Percentiles rank a stretch among this genome's conserved stretches.
Conservation (phyloP, 2,329 filamentous ascomycete genomes). For the Boeremia exigua region DNA sequence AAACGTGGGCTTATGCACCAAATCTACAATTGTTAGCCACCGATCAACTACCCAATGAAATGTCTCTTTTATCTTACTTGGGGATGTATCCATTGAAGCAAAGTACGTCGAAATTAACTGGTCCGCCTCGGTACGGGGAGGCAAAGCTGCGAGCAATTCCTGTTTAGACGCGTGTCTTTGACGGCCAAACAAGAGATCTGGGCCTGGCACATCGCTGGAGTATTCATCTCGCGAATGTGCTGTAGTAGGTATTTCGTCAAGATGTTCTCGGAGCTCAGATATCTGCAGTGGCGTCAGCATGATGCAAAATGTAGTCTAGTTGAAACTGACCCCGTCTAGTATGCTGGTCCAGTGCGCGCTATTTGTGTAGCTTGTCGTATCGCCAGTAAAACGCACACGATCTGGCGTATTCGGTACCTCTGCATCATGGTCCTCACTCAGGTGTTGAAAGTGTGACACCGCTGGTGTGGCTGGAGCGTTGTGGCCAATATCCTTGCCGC, state of each 20-base stretch:
- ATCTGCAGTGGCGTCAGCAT: constrained; percentile 28
- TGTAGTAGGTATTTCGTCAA: constrained; percentile 39
- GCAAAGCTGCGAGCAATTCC: constrained; percentile 39
- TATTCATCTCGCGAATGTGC: constrained; percentile 21
- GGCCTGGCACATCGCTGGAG: constrained; percentile 26
- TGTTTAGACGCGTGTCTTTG: constrained; percentile 35
- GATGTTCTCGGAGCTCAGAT: constrained; percentile 40
- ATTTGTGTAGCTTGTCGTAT: constrained; percentile 41
- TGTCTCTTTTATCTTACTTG: constrained; percentile 22
- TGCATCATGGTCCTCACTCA: constrained; percentile 18
- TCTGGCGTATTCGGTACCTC: constrained; percentile 36
- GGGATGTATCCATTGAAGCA: constrained; percentile 33
- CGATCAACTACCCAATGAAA: neutral
- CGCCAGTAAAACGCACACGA: constrained; percentile 36
- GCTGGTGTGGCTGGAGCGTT: constrained; percentile 4
- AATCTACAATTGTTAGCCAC: constrained; percentile 21
- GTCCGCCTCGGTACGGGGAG: constrained; percentile 33
- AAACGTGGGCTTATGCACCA: constrained; percentile 42
- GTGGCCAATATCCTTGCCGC: constrained; percentile 24
- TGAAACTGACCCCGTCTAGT: constrained; percentile 38
- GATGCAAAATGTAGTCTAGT: neutral
- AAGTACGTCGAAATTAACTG: constrained; percentile 35
- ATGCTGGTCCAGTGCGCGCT: constrained; percentile 48
- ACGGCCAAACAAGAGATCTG: constrained; percentile 40
- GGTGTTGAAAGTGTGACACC: constrained; percentile 12